phyloP scores from a whole-genome alignment of 768 basidiomycete genomes.

The Astraeus odoratus region DNA sequence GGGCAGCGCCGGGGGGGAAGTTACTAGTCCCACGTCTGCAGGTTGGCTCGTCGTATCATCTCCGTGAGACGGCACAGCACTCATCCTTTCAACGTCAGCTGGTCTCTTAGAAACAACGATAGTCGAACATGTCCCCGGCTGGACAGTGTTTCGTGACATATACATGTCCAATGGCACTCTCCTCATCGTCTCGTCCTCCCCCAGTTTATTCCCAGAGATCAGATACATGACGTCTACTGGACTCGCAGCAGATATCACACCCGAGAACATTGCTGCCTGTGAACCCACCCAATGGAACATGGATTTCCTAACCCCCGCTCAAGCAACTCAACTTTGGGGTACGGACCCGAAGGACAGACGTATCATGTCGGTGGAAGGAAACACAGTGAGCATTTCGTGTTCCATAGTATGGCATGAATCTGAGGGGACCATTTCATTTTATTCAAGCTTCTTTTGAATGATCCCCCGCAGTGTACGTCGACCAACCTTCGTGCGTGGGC shows the following conservation, averaged over 20 bases:
- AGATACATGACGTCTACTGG: constrained; percentile 64
- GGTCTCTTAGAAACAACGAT: constrained; percentile 48
- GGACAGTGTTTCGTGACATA: constrained; percentile 78
- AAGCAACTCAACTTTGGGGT: constrained; percentile 62
- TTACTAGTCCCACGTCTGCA: neutral
- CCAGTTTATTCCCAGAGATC: constrained; percentile 38
- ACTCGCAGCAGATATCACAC: constrained; percentile 46
- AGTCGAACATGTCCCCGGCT: constrained; percentile 66
- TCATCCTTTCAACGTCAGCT: constrained; percentile 6
- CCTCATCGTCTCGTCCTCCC: constrained; percentile 52
- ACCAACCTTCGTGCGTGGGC: neutral
- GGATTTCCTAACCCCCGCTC: constrained; percentile 48
- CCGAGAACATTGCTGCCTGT: constrained; percentile 58
- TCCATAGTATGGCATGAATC: neutral
- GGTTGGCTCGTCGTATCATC: neutral
- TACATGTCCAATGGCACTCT: constrained; percentile 84
- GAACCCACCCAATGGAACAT: constrained; percentile 63
- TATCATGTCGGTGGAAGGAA: constrained; percentile 63
- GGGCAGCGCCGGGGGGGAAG: neutral
- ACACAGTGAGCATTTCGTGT: constrained; percentile 47
- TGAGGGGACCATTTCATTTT: constrained; percentile 1
- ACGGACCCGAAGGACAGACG: constrained; percentile 36
- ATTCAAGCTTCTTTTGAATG: constrained; percentile 63
- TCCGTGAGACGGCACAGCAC: neutral
- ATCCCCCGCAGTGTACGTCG: constrained; percentile 52